These are phyloP conservation scores for Sarcomyxa edulis DNA, from an alignment of 768 basidiomycete species.

Conservation along the genomic window DNA sequence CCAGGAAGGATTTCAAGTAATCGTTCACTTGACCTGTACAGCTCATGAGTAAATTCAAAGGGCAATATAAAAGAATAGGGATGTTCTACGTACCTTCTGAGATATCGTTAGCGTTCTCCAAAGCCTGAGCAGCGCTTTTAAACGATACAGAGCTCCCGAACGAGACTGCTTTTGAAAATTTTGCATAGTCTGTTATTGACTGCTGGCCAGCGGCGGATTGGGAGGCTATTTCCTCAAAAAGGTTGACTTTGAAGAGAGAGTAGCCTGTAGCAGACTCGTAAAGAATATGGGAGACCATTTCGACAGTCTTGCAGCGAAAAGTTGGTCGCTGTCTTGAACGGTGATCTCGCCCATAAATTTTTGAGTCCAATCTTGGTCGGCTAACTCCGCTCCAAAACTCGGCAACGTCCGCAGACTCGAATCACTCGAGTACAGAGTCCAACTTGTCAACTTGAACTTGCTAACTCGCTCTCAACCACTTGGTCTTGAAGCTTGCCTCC, in stretches of 20 bases:
- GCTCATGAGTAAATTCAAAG: conserved; percentile 3
- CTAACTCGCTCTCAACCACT: neutral
- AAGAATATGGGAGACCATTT: conserved; percentile 67
- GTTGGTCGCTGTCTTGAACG: neutral
- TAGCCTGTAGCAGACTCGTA: conserved; percentile 95
- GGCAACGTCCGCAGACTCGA: neutral
- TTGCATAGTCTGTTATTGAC: conserved; percentile 79
- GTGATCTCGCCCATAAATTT: neutral
- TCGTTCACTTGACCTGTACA: conserved; percentile 77
- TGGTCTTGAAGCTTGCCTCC: no score
- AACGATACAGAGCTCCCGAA: conserved; percentile 91
- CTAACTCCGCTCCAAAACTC: neutral
- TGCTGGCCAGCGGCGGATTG: conserved; percentile 76
- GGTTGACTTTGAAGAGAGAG: conserved; percentile 85
- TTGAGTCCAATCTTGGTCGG: neutral
- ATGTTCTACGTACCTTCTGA: conserved; percentile 71
- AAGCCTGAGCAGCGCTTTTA: conserved; percentile 86
- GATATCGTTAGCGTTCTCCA: conserved; percentile 94
- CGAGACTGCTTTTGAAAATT: conserved; percentile 90
- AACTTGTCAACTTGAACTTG: neutral
- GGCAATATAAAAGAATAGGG: conserved; percentile 1
- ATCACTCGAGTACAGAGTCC: neutral
- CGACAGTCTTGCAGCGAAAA: no score
- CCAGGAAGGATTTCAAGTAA: conserved; percentile 75
- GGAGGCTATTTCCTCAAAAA: conserved; percentile 83